Base-by-base conservation (phyloP, 352 stramenopile species). In the Stephanocyclus meneghinianus region DNA sequence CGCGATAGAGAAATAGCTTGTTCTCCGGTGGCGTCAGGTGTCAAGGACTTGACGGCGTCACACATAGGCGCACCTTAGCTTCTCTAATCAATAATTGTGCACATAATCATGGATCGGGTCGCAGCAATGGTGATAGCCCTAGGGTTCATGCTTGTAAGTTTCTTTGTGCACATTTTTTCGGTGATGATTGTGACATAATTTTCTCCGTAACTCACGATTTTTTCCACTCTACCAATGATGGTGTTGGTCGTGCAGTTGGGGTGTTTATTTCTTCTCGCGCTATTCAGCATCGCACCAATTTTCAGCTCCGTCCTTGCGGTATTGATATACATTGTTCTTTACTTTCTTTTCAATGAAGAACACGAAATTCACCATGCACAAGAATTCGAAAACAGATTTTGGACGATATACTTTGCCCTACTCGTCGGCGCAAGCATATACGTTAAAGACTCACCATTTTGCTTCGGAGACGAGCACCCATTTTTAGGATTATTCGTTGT, bases 371-470 rank as follows among this genome's bases (percentile, higher is more conserved):
- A 93, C 69, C 83, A 92, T 71, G 87, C 88, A 32, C 87, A 93
- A 81, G 96, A 98, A 87, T 98, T 98, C 76, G 96, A 98, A 85
- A 98, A 98, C 90, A 91, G 95, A 73, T 98, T 98, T 82, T 98
- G 95, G 96, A 98, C 95, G 5, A 91, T 97, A 74, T 97, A 96
- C 40, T 95, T 95, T 10, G 94, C 97, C 63, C 74, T 98, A n/a
- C 95, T 98, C 59, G 96, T 92, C 56, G 93, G 91, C 0, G 94
- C 95, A n/a, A 80, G 96, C 50, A 87, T 98, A n/a, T 98, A 97
- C 78, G 95, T 96, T 50, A 91, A 95, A 69, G 96, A 98, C 90
- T 98, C 95, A 48, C 96, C 96, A 16, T 72, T 92, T 55, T 86
- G 81, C 21, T 85, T 94, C 66, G 87, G 85, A 51, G 55, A 74